Evolutionary conservation across 768 basidiomycete species (phyloP).

Genomic region (Macrolepiota dolichaula): DNA sequence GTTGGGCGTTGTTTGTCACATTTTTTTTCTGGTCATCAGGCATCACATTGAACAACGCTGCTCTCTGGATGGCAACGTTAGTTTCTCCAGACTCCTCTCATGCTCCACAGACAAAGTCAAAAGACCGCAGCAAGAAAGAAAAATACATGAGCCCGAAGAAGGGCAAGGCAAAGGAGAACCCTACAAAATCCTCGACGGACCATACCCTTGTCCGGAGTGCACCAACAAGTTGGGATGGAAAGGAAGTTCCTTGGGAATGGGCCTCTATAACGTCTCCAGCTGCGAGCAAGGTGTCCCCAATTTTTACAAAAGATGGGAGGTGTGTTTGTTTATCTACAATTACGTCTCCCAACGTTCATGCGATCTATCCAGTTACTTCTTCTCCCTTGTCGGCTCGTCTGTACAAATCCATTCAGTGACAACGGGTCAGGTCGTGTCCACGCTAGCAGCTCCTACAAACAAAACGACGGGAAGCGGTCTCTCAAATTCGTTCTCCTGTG

Average conservation of each 20-base stretch:
- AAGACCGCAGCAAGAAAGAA: constrained; percentile 16
- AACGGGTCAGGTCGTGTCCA: constrained; percentile 79
- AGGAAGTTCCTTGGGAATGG: constrained; percentile 59
- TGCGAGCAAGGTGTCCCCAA: constrained; percentile 60
- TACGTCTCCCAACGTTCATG: constrained; percentile 3
- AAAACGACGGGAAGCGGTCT: constrained; percentile 30
- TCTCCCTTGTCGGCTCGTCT: constrained; percentile 75
- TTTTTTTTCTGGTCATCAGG: constrained; percentile 28
- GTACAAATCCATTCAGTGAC: constrained; percentile 83
- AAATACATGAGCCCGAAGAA: constrained; percentile 33
- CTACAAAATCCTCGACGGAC: constrained; percentile 8
- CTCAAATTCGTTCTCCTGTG: constrained; percentile 63
- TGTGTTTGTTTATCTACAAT: constrained; percentile 25
- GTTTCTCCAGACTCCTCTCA: constrained; percentile 13
- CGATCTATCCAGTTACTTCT: constrained; percentile 67
- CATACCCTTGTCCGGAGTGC: constrained; percentile 14
- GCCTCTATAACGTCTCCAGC: constrained; percentile 65
- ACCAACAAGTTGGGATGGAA: constrained; percentile 20
- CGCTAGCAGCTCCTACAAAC: constrained; percentile 53
- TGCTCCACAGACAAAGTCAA: constrained; percentile 11
- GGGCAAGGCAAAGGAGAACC: constrained; percentile 45
- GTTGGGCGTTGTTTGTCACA: constrained; percentile 31
- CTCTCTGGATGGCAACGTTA: constrained; percentile 14
- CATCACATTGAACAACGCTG: constrained; percentile 5
- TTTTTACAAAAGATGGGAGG: constrained; percentile 91